Evolutionary conservation across 495 filamentous ascomycete genomes (phyloP), one percentile per base, ranked within the genome.

Genomic region (Lepraria neglecta): DNA sequence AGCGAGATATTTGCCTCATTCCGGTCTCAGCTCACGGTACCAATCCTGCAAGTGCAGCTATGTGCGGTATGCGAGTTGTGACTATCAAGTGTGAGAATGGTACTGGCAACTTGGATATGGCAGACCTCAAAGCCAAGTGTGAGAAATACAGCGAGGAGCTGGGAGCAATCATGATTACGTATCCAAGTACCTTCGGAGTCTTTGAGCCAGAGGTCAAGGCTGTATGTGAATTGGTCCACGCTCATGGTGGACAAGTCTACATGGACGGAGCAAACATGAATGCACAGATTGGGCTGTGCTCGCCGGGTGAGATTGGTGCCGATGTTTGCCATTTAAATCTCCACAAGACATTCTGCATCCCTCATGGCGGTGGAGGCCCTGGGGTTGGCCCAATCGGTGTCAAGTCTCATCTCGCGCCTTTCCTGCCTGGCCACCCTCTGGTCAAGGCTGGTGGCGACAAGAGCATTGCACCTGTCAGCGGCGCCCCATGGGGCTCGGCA

Each of bases 181-280:
- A 98, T 74, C 94, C 94, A 19, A 95, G 90, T 75, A 98, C 94
- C 1, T 98, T 90, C 65, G 94, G 94, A 67, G 89, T 98, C 10
- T 98, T 95, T 70, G 94, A 98, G 76, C 92, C 95, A 7, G 79
- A 86, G 65, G 82, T 96, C 72, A 96, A 91, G 78, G 81, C 88
- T 68, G 94, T 85, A 15, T 96, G 91, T 71, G 77, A 88, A 44
- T 77, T 95, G 42, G 90, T 98, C 6, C 95, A 98, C 74, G 68
- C 85, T 63, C 78, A 94, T 68, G 95, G 95, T 52, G 94, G 94
- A 19, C 90, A 95, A 70, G 94, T 98, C 30, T 98, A 97, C 77
- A 97, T 98, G 94, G 94, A 98, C 74, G 94, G 94, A 58, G 94
- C 94, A 56, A 98, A 98, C 75, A 92, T 98, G 91, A 98, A 97